phyloP scores from a whole-genome alignment of 805 yeast species.

The Saturnispora mendoncae region DNA sequence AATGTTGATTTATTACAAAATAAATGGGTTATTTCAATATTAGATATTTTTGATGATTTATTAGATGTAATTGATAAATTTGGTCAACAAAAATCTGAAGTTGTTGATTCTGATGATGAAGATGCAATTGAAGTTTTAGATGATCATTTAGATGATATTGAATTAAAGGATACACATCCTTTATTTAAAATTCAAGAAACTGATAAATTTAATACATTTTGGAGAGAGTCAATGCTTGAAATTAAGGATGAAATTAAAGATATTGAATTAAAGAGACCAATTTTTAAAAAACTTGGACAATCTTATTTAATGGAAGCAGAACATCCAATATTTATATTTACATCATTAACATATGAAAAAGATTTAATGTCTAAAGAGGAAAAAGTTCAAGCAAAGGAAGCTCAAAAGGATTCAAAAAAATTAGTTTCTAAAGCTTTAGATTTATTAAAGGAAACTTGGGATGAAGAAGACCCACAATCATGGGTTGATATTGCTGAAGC shows the following conservation, averaged over 20 bases:
- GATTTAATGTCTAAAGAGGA: slow-evolving; percentile 14
- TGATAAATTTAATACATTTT: slow-evolving; percentile 42
- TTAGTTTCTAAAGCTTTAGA: slow-evolving; percentile 46
- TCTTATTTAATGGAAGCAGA: slow-evolving; percentile 59
- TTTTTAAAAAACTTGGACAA: slow-evolving; percentile 51
- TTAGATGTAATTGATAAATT: slow-evolving; percentile 60
- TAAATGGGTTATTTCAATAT: slow-evolving; percentile 36
- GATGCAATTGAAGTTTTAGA: slow-evolving; percentile 26
- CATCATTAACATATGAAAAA: slow-evolving; percentile 41
- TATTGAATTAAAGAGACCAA: slow-evolving; percentile 14
- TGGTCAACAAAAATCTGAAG: slow-evolving; percentile 51
- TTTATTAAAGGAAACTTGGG: slow-evolving; percentile 50
- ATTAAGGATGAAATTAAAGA: slow-evolving; percentile 17
- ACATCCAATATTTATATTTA: slow-evolving; percentile 44
- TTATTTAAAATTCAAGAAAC: slow-evolving; percentile 34
- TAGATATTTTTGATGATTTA: slow-evolving; percentile 57
- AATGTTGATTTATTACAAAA: slow-evolving; percentile 18
- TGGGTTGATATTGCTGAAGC: slow-evolving; percentile 88
- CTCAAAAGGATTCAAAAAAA: slow-evolving; percentile 41
- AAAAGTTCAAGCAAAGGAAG: slow-evolving; percentile 26
- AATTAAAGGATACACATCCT: slow-evolving; percentile 47
- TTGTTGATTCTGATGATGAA: slow-evolving; percentile 50
- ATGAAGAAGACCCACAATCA: slow-evolving; percentile 65
- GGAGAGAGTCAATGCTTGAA: slow-evolving; percentile 36
- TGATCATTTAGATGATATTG: slow-evolving; percentile 25